Evolutionary conservation across 2,329 filamentous ascomycete genomes (phyloP), one percentile per base, ranked within the genome.

Genomic region (Diplocarpon rosae): DNA sequence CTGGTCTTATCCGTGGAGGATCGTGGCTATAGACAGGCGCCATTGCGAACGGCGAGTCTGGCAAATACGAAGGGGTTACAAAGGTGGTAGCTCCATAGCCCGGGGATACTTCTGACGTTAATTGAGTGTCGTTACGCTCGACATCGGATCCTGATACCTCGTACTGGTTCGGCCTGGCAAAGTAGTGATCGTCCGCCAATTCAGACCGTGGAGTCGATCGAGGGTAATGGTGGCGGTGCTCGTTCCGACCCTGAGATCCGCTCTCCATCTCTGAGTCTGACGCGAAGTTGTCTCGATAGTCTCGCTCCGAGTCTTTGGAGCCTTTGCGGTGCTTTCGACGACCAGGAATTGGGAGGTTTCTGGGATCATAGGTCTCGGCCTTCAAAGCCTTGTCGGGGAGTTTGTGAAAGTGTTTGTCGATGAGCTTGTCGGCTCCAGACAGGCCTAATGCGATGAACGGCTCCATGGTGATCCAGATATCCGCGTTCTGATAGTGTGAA

Each of bases 331-430:
- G 39, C 17, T 41, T 37, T 32, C 45, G n/a, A n/a, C 20, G 42
- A 14, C 16, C 14, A 5, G 20, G 29, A 15, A 17, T 3, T 30
- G 34, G 33, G 11, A 28, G 36, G 8, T 47, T 39, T n/a, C 45
- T 53, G 1, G 52, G 52, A 12, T 50, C 48, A 35, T 56, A 57
- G 9, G 56, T 51, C 3, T 50, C 16, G 16, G 17, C 35, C 13
- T 53, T 37, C 2, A 59, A 46, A 13, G 45, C 48, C 24, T 51
- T 49, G 30, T 57, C 44, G 2, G 55, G 56, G 5, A 58, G 11
- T 37, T 43, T 52, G 28, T 58, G 14, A 28, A 54, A 56, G 30
- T 54, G 46, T 28, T 52, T 54, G 45, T 56, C 52, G 29, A 56
- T 46, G 12, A 54, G 15, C 32, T 54, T 51, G 30, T 54, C 50